Conservation (phyloP, 2,329 filamentous ascomycete genomes). For the Monilinia polystroma region DNA sequence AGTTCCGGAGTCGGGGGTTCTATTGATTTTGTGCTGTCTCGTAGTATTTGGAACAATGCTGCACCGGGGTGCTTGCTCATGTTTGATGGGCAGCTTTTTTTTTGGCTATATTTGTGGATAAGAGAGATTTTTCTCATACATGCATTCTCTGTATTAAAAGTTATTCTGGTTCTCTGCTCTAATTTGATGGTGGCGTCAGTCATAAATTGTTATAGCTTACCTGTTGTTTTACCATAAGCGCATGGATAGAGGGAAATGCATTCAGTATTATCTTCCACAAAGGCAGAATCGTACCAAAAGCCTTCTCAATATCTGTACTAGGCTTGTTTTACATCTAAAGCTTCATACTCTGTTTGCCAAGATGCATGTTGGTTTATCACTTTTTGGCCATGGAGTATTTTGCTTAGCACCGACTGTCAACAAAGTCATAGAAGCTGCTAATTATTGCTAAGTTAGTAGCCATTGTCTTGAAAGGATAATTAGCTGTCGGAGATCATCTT, state of each 20-base stretch:
- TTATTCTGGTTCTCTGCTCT: background rate
- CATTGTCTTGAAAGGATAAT: background rate
- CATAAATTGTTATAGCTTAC: background rate
- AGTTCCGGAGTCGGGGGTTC: conserved; percentile 36
- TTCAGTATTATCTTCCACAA: background rate
- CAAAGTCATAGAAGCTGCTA: background rate
- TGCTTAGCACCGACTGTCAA: too few relatives aligned
- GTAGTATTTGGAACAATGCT: background rate
- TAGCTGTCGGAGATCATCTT: background rate
- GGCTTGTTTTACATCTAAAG: background rate
- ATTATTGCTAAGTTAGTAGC: background rate
- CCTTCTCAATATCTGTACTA: background rate
- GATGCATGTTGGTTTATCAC: too few relatives aligned
- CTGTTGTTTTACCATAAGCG: too few relatives aligned
- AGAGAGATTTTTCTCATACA: background rate
- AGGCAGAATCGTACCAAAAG: background rate
- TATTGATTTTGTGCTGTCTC: background rate
- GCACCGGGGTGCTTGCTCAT: background rate
- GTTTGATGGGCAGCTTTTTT: background rate
- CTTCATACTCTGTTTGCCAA: too few relatives aligned
- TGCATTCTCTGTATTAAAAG: background rate
- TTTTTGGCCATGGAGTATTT: background rate
- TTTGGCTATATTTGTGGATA: background rate
- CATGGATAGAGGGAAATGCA: background rate
- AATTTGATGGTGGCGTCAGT: background rate